Conservation (phyloP, 495 filamentous ascomycete genomes). For the Letharia lupina region DNA sequence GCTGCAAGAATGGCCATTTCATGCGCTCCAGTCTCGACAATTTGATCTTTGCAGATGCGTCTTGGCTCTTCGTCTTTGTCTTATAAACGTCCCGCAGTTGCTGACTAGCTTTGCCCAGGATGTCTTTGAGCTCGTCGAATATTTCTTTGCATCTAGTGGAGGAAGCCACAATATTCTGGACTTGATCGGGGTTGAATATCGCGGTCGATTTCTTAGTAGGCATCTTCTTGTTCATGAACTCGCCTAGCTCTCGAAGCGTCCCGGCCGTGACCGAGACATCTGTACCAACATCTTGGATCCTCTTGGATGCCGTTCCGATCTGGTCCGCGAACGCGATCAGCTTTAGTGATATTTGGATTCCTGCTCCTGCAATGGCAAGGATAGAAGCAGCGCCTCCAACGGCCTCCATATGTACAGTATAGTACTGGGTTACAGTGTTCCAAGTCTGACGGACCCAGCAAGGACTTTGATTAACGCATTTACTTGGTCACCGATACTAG, state of each 20-base stretch:
- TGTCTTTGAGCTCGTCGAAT: neutral
- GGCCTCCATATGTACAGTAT: neutral
- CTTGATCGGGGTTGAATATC: neutral
- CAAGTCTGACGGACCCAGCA: neutral
- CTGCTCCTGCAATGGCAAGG: conserved; percentile 6
- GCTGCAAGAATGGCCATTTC: conserved; percentile 1
- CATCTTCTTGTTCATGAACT: neutral
- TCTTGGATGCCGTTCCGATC: neutral
- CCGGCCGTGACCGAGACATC: conserved; percentile 1
- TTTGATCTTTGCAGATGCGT: neutral
- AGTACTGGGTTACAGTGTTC: neutral
- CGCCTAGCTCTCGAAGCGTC: neutral
- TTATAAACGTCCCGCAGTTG: conserved; percentile 1
- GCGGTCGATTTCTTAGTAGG: neutral
- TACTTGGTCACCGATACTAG: neutral
- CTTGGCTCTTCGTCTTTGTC: neutral
- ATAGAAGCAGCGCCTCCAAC: neutral
- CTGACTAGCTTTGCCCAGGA: neutral
- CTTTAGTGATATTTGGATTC: neutral
- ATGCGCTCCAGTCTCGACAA: neutral
- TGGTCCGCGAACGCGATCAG: conserved; percentile 2
- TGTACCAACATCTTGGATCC: neutral
- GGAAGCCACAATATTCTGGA: neutral
- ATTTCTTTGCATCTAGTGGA: neutral
- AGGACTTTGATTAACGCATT: neutral